Percentiles rank a stretch among this genome's conserved stretches.
These are phyloP conservation scores for Lentinus tigrinus DNA, from an alignment of 768 basidiomycete species.

Conservation along the genomic window DNA sequence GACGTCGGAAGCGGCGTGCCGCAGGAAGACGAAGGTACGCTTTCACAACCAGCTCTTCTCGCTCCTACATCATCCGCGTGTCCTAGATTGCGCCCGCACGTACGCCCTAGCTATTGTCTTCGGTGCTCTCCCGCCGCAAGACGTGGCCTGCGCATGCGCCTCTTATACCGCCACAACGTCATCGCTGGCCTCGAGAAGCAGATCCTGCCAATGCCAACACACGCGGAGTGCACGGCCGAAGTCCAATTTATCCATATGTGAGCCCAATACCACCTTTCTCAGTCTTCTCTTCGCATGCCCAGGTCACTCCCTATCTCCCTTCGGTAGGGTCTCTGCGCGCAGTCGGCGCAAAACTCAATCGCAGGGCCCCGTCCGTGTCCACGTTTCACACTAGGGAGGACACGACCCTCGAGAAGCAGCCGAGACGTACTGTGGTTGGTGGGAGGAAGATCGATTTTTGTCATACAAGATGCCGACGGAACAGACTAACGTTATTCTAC, in stretches of 20 bases:
- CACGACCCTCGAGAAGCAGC: not conserved
- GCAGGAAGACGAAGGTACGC: not conserved
- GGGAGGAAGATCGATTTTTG: not conserved
- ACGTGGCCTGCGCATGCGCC: not conserved
- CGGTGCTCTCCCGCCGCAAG: not conserved
- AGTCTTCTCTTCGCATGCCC: not conserved
- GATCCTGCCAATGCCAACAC: not conserved
- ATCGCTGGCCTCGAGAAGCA: not conserved
- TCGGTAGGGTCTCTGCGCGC: not conserved
- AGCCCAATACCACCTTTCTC: not conserved
- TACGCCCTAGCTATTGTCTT: not conserved
- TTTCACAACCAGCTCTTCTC: not conserved
- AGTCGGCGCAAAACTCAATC: not conserved
- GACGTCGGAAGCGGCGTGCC: not conserved
- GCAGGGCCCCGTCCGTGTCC: not conserved
- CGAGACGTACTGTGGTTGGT: not conserved
- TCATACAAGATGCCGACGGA: not conserved
- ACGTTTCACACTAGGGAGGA: not conserved
- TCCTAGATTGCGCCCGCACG: not conserved
- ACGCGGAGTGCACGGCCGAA: not conserved
- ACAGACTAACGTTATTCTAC: not conserved
- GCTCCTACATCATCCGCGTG: not conserved
- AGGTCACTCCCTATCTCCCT: not conserved
- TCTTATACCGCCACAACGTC: not conserved
- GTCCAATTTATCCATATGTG: slow-evolving; percentile 10